Conservation (phyloP, 2,329 filamentous ascomycete genomes). For the Davidsoniella australis region DNA sequence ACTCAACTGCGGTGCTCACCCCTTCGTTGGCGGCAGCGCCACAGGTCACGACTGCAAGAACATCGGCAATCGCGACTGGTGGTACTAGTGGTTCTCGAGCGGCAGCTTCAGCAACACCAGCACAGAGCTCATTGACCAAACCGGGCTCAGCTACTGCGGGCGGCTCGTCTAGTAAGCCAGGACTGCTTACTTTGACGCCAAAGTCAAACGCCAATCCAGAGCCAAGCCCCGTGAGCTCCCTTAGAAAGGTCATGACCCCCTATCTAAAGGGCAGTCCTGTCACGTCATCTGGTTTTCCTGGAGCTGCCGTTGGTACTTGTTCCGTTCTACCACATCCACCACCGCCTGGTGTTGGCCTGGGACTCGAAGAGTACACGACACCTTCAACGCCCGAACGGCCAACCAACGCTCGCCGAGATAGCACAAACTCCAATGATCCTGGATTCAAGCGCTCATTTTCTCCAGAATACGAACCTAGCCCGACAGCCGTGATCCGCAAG, state of each 20-base stretch:
- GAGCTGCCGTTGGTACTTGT: not conserved
- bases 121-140: not conserved
- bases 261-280: conserved; percentile 35
- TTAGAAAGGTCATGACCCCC: conserved; percentile 74
- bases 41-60: no score
- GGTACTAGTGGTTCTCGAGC: not conserved
- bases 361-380: conserved; percentile 7
- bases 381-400: conserved; percentile 10
- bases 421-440: conserved; percentile 10
- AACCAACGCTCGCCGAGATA: conserved; percentile 3
- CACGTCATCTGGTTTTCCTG: not conserved
- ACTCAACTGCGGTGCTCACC: no score
- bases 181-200: conserved; percentile 21
- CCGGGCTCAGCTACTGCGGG: not conserved
- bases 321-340: no score
- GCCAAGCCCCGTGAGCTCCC: conserved; percentile 57
- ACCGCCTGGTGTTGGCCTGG: not conserved
- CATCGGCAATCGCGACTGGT: not conserved
- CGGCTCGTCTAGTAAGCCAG: conserved; percentile 14
- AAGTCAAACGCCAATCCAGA: conserved; percentile 22
- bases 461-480: conserved; percentile 56
- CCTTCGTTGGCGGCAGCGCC: not conserved
- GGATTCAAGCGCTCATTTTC: conserved; percentile 45
- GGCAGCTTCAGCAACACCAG: not conserved
- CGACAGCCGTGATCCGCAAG: conserved; percentile 53